These are phyloP conservation scores for Dioszegia aurantiaca DNA, from an alignment of 768 basidiomycete genomes.

Conservation along the genomic window DNA sequence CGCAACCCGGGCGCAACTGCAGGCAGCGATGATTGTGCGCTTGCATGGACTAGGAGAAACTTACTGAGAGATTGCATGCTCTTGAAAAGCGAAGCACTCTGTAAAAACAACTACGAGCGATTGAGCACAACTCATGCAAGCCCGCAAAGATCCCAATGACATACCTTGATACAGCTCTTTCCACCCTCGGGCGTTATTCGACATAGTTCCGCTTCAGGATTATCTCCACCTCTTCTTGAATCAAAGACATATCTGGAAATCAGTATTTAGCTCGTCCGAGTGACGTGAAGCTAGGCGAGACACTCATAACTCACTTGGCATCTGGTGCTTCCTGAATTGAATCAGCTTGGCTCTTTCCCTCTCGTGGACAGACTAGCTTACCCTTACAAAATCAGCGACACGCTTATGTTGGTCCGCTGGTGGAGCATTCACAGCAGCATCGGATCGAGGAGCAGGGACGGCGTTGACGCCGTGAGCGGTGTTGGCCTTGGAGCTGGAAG, in stretches of 20 bases:
- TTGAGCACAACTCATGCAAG: no score
- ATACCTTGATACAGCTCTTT: constrained; percentile 45
- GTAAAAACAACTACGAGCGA: constrained; percentile 33
- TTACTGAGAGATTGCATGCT: constrained; percentile 48
- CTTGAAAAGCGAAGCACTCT: constrained; percentile 44
- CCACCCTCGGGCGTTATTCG: constrained; percentile 36
- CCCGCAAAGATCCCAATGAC: no score
- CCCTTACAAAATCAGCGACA: constrained; percentile 42
- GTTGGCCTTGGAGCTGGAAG: constrained; percentile 8
- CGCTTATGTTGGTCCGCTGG: constrained; percentile 36
- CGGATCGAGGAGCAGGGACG: constrained; percentile 41
- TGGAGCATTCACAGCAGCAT: constrained; percentile 39
- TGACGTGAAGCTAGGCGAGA: neutral
- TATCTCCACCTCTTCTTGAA: constrained; percentile 31
- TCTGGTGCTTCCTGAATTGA: constrained; percentile 34
- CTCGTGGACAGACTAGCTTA: constrained; percentile 20
- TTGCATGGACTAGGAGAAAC: constrained; percentile 7
- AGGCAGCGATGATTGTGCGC: no score
- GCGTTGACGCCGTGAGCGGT: constrained; percentile 31
- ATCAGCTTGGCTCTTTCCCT: constrained; percentile 4
- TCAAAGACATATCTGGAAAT: constrained; percentile 42
- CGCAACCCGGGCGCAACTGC: no score
- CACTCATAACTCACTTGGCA: constrained; percentile 26
- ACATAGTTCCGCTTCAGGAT: constrained; percentile 38
- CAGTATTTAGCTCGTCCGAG: neutral